phyloP scores from a whole-genome alignment of 345 rosid genomes.

The Populus euphratica region DNA sequence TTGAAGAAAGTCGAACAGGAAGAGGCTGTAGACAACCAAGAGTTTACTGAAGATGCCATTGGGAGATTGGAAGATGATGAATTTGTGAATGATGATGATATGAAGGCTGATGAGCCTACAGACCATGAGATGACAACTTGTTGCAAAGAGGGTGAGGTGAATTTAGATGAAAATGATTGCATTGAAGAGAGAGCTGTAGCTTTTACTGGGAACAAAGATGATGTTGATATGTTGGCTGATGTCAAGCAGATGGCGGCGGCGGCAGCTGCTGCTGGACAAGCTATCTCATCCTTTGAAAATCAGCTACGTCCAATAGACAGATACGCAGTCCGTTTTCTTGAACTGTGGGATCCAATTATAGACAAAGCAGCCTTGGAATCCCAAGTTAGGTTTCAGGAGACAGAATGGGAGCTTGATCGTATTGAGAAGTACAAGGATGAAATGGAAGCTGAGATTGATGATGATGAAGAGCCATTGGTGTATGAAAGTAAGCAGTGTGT shows the following conservation, averaged over 20 bases:
- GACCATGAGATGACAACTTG: conserved; percentile 42
- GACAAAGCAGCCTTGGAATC: conserved; percentile 67
- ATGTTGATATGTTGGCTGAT: conserved; percentile 80
- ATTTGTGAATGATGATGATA: conserved; percentile 62
- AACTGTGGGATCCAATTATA: conserved; percentile 93
- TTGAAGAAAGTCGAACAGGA: conserved; percentile 94
- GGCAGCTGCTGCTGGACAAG: conserved; percentile 90
- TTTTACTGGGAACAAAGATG: conserved; percentile 72
- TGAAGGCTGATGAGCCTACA: conserved; percentile 67
- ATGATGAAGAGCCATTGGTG: conserved; percentile 92
- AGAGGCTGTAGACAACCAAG: conserved; percentile 99
- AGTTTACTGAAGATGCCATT: conserved; percentile 90
- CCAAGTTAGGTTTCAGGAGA: conserved; percentile 74
- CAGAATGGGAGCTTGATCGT: conserved; percentile 96
- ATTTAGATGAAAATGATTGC: conserved; percentile 31
- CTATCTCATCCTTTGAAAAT: conserved; percentile 78
- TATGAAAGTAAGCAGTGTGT: conserved; percentile 77
- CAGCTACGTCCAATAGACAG: conserved; percentile 91
- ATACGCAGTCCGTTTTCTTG: conserved; percentile 80
- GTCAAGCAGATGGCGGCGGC: conserved; percentile 96
- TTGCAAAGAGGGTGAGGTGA: conserved; percentile 40
- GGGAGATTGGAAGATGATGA: conserved; percentile 94
- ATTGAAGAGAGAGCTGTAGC: conserved; percentile 55
- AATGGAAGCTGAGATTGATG: conserved; percentile 99
- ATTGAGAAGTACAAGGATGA: conserved; percentile 95